Evolutionary conservation across 2,329 filamentous ascomycete species (phyloP), one percentile per base, ranked within the genome.

Genomic region (Raffaelea ambrosiae): DNA sequence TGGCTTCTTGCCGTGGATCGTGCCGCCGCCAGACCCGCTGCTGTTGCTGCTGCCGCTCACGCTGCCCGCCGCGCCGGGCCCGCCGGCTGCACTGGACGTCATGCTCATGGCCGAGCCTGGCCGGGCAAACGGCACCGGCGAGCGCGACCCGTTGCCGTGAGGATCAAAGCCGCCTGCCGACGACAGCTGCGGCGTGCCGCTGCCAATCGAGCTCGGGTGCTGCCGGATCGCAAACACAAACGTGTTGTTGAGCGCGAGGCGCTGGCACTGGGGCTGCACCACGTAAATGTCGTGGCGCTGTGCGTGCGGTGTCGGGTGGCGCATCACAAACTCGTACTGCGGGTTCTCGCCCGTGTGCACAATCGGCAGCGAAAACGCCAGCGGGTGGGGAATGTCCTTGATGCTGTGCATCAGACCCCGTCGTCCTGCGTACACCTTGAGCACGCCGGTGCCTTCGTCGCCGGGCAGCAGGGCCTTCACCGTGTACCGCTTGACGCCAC

Each of bases 151-250:
- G 3, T 69, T 19, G 18, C 13, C 35, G 16, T 19, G 14, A 9
- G 35, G 8, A 14, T n/a, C 35, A n/a, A 8, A 16, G 18, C 35
- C 35, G 16, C 31, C 31, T 16, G 9, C 9, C 9, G 9, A 9
- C 9, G 31, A 74, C 71, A 5, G 70, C 64, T 16, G 43, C 18
- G 44, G 7, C 29, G 31, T 20, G 5, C 7, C 26, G 9, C 7
- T 38, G 35, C 35, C 35, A 8, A 13, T 11, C 5, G 88, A 84
- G 62, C 70, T 74, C 0, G 90, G 87, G 61, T 98, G 90, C 61
- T 98, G 93, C 41, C 93, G 86, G 51, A 98, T 86, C 46, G 86
- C 86, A 64, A 98, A 98, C 23, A 98, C 91, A 61, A 96, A 98
- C 0, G 93, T 98, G 63, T 98, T 97, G 70, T 97, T 96, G 48